Percentiles rank a stretch among this genome's conserved stretches.
Evolutionary conservation across 1,284 basidiomycete genomes (phyloP).

Genomic region (Cerrena zonata): DNA sequence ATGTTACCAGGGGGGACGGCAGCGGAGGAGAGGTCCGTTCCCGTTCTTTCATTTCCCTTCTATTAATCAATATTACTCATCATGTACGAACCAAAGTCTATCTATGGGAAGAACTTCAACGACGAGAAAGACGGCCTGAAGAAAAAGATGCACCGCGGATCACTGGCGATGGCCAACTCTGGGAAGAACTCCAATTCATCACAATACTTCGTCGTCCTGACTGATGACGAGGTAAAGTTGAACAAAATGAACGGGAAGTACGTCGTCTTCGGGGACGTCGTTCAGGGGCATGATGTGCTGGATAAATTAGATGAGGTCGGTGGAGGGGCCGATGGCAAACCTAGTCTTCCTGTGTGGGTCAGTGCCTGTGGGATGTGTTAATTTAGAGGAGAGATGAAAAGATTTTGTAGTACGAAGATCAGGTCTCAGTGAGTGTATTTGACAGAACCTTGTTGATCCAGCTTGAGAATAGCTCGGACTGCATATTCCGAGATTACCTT

Average conservation of each 20-base stretch:
- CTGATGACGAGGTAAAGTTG: constrained; percentile 34
- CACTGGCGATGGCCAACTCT: constrained; percentile 45
- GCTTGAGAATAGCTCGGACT: no score
- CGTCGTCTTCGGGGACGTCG: constrained; percentile 39
- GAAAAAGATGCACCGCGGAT: constrained; percentile 33
- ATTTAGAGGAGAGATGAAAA: no score
- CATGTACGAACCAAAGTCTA: constrained; percentile 27
- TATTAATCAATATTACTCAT: no score
- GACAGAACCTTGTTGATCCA: no score
- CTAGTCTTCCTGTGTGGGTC: constrained; percentile 38
- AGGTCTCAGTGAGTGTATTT: no score
- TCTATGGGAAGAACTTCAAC: constrained; percentile 46
- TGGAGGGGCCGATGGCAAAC: constrained; percentile 32
- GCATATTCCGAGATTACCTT: no score
- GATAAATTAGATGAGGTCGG: constrained; percentile 32
- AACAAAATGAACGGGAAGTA: constrained; percentile 44
- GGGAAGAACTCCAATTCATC: constrained; percentile 43
- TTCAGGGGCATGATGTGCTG: constrained; percentile 31
- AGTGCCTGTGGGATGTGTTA: constrained; percentile 34
- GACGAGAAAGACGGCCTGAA: constrained; percentile 45
- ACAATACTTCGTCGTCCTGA: constrained; percentile 46
- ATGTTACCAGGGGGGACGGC: constrained; percentile 46
- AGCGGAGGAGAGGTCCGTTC: constrained; percentile 42
- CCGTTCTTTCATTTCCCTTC: constrained; percentile 3
- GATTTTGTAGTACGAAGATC: no score